phyloP scores from a whole-genome alignment of 768 basidiomycete species.

The Candolleomyces eurysporus region DNA sequence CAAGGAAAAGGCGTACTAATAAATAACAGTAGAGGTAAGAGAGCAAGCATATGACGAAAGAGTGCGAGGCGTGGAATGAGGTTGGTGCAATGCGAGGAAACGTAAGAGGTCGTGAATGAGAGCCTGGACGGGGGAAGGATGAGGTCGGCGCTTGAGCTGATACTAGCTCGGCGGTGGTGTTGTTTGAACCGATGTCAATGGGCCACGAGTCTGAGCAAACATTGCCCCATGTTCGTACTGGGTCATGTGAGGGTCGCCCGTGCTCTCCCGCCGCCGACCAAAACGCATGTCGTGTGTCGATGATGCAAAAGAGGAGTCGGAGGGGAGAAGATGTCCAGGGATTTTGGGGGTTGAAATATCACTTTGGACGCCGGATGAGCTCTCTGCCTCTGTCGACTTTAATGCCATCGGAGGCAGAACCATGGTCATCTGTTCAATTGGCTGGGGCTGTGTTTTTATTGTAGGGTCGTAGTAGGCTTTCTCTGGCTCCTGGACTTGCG shows the following conservation, averaged over 20 bases:
- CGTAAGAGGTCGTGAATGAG: not conserved
- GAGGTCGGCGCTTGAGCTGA: not conserved
- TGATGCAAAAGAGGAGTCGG: not conserved
- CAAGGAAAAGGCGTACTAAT: not conserved
- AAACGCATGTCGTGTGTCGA: not conserved
- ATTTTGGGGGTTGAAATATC: not conserved
- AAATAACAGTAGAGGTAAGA: not conserved
- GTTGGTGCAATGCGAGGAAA: not conserved
- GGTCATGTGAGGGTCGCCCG: not conserved
- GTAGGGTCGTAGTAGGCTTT: not conserved
- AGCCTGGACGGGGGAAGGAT: not conserved
- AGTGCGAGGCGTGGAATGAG: not conserved
- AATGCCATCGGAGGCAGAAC: not conserved
- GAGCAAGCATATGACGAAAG: not conserved
- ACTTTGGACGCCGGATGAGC: not conserved
- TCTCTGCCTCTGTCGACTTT: not conserved
- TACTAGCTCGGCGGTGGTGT: not conserved
- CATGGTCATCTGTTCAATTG: not conserved
- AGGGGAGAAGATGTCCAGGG: not conserved
- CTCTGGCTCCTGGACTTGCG: conserved; percentile 3
- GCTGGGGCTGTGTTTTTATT: not conserved
- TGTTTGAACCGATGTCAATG: not conserved
- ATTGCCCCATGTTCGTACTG: not conserved
- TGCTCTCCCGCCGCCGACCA: not conserved
- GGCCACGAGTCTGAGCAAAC: not conserved